Conservation (phyloP, 2,329 filamentous ascomycete genomes). For the Calonectria hongkongensis region DNA sequence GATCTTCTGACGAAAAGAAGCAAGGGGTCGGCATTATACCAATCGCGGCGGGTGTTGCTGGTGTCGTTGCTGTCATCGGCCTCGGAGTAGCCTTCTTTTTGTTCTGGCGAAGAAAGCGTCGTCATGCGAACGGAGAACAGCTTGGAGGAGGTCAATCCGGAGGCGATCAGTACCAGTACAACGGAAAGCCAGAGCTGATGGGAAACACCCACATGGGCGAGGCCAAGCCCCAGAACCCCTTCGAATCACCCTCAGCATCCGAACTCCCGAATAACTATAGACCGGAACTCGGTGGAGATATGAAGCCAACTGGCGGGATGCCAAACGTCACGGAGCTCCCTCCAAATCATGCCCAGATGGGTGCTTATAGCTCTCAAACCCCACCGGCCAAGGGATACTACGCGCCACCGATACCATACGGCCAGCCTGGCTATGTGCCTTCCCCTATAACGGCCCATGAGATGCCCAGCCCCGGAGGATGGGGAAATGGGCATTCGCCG, state of each 20-base stretch:
- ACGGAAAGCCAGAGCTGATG: conserved; percentile 60
- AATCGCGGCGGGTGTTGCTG: conserved; percentile 60
- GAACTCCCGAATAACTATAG: conserved; percentile 53
- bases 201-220: conserved; percentile 41
- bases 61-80: conserved; percentile 51
- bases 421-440: conserved; percentile 41
- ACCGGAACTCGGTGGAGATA: conserved; percentile 50
- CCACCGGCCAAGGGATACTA: conserved; percentile 44
- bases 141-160: conserved; percentile 40
- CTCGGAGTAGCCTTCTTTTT: conserved; percentile 58
- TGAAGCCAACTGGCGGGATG: conserved; percentile 36
- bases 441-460: conserved; percentile 49
- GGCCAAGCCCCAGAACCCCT: conserved; percentile 26
- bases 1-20: conserved; percentile 36
- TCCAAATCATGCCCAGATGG: conserved; percentile 48
- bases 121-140: conserved; percentile 50
- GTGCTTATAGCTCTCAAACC: conserved; percentile 54
- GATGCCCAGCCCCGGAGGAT: conserved; percentile 47
- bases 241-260: conserved; percentile 38
- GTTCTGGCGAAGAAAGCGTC: conserved; percentile 61
- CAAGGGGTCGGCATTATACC: conserved; percentile 53
- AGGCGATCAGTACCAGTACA: conserved; percentile 45
- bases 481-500: conserved; percentile 43
- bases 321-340: conserved; percentile 48
- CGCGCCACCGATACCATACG: conserved; percentile 33